These are phyloP conservation scores for Talaromyces nanjingensis DNA, from an alignment of 495 filamentous ascomycete species.

Conservation along the genomic window DNA sequence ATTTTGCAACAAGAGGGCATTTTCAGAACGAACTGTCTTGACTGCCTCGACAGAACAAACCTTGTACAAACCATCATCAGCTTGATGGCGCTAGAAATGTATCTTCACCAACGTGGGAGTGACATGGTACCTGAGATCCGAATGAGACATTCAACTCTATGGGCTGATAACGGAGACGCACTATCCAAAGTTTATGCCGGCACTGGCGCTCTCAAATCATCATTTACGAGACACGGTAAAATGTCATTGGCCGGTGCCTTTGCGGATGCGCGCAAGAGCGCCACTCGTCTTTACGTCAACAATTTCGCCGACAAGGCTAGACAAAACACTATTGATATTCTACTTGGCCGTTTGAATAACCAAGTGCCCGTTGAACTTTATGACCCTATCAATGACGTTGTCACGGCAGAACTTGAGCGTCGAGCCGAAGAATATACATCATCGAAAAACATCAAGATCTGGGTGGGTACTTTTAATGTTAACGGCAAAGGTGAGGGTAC, in stretches of 20 bases:
- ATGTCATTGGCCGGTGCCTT: conserved; percentile 94
- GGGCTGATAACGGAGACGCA: conserved; percentile 98
- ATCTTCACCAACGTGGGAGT: conserved; percentile 62
- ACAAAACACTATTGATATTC: conserved; percentile 89
- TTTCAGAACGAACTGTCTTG: conserved; percentile 92
- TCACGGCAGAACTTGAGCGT: conserved; percentile 66
- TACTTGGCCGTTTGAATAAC: conserved; percentile 76
- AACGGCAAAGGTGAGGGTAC: conserved; percentile 77
- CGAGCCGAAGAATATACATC: conserved; percentile 47
- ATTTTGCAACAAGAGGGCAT: conserved; percentile 88
- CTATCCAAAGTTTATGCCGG: conserved; percentile 94
- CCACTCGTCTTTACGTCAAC: conserved; percentile 89
- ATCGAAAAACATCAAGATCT: conserved; percentile 51
- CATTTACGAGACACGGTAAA: conserved; percentile 92
- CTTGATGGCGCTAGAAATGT: conserved; percentile 79
- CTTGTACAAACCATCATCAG: conserved; percentile 93
- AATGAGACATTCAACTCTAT: conserved; percentile 81
- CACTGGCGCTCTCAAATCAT: conserved; percentile 90
- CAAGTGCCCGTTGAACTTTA: conserved; percentile 79
- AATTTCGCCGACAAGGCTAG: conserved; percentile 92
- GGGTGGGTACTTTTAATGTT: conserved; percentile 88
- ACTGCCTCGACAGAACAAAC: conserved; percentile 94
- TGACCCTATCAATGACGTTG: conserved; percentile 90
- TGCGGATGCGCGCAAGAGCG: conserved; percentile 90
- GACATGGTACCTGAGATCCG: conserved; percentile 70